Percentiles rank a stretch among this genome's conserved stretches.
phyloP scores from a whole-genome alignment of 768 basidiomycete species.

The Phanerochaete carnosa region DNA sequence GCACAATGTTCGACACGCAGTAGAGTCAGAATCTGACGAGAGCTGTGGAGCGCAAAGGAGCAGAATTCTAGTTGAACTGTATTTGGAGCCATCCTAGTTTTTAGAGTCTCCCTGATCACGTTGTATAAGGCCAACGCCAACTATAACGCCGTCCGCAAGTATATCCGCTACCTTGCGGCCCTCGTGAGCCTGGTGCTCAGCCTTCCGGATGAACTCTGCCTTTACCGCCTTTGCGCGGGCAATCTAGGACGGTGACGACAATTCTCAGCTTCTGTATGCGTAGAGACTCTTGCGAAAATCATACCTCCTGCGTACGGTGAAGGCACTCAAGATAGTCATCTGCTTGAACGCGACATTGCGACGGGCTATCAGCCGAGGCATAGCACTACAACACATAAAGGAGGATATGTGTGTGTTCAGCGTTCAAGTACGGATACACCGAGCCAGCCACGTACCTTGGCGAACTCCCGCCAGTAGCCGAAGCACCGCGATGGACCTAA shows the following conservation, averaged over 20 bases:
- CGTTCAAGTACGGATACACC: neutral
- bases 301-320: conserved; percentile 85
- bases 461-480: conserved; percentile 89
- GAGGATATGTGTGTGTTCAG: neutral
- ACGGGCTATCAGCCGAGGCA: conserved; percentile 70
- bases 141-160: conserved; percentile 68
- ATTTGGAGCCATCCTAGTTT: neutral
- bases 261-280: neutral
- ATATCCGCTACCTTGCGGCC: conserved; percentile 70
- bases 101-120: conserved; percentile 32
- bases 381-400: conserved; percentile 61
- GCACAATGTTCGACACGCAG: no score
- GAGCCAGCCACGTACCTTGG: conserved; percentile 43
- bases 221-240: conserved; percentile 68
- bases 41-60: neutral
- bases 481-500: conserved; percentile 85
- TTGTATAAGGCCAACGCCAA: conserved; percentile 73
- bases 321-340: conserved; percentile 93
- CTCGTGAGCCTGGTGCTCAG: conserved; percentile 61
- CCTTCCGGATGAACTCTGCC: conserved; percentile 66
- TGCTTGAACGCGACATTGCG: conserved; percentile 63
- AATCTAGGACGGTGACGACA: conserved; percentile 35
- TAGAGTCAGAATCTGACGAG: neutral
- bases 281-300: conserved; percentile 19
- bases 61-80: neutral